Evolutionary conservation across 495 filamentous ascomycete species (phyloP).

Genomic region (Trichoderma reesei): DNA sequence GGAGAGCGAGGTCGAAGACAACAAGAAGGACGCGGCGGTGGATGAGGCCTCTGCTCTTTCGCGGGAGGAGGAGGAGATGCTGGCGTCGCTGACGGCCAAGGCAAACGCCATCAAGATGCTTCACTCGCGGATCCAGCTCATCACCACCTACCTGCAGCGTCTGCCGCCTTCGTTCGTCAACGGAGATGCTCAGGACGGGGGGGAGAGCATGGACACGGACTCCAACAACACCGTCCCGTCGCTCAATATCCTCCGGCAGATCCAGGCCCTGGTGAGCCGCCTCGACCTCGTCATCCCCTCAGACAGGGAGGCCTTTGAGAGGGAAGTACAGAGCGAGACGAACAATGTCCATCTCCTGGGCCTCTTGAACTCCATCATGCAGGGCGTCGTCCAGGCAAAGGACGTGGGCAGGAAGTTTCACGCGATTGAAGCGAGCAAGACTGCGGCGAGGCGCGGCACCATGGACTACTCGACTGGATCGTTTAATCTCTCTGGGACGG

Average conservation of each 20-base stretch:
- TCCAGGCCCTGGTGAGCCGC: slow-evolving; percentile 54
- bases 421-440: slow-evolving; percentile 45
- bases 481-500: slow-evolving; percentile 15
- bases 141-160: slow-evolving; percentile 68
- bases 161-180: slow-evolving; percentile 55
- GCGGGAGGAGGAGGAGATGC: slow-evolving; percentile 66
- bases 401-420: slow-evolving; percentile 64
- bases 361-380: slow-evolving; percentile 57
- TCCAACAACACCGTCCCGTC: slow-evolving; percentile 43
- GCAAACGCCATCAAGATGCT: slow-evolving; percentile 89
- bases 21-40: slow-evolving; percentile 28
- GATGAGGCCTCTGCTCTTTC: slow-evolving; percentile 45
- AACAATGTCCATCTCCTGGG: slow-evolving; percentile 70
- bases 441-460: background rate
- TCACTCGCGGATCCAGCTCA: slow-evolving; percentile 69
- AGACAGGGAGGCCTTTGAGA: slow-evolving; percentile 41
- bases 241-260: slow-evolving; percentile 53
- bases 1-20: slow-evolving; percentile 19
- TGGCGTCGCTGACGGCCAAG: slow-evolving; percentile 65
- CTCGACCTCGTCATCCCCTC: slow-evolving; percentile 50
- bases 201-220: slow-evolving; percentile 28
- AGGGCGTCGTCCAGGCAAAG: slow-evolving; percentile 54
- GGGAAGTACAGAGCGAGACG: slow-evolving; percentile 53
- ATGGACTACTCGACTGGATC: slow-evolving; percentile 4
- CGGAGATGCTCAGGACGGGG: slow-evolving; percentile 26